phyloP scores from a whole-genome alignment of 2,329 filamentous ascomycete genomes.

The Acrocalymma vagum region DNA sequence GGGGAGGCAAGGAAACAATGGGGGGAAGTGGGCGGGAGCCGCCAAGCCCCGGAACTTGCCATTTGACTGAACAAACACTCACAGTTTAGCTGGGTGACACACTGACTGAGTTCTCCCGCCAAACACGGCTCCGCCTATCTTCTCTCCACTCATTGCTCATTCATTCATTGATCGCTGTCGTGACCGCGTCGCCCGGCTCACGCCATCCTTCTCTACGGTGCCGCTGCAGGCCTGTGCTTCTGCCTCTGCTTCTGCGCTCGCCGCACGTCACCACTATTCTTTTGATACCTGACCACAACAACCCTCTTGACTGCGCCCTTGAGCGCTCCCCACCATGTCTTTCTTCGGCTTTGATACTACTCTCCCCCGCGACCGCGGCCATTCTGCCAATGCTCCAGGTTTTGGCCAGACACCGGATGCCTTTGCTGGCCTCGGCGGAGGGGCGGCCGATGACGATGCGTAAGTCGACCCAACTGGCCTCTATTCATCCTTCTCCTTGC shows the following conservation, averaged over 20 bases:
- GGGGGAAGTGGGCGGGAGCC: too few relatives aligned
- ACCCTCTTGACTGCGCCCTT: conserved; percentile 6
- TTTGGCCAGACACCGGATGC: conserved; percentile 92
- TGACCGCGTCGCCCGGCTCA: conserved; percentile 6
- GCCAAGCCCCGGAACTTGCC: too few relatives aligned
- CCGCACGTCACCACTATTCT: conserved; percentile 27
- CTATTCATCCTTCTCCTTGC: too few relatives aligned
- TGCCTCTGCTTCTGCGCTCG: conserved; percentile 13
- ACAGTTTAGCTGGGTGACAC: too few relatives aligned
- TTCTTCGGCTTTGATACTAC: conserved; percentile 89
- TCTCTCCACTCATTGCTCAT: too few relatives aligned
- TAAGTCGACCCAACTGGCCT: conserved; percentile 54
- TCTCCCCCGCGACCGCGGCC: conserved; percentile 68
- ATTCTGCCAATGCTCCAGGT: conserved; percentile 75
- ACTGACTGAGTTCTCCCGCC: too few relatives aligned
- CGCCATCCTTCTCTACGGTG: too few relatives aligned
- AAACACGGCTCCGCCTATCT: too few relatives aligned
- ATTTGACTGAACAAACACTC: too few relatives aligned
- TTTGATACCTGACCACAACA: conserved; percentile 13
- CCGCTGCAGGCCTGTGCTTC: conserved; percentile 13
- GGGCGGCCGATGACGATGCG: conserved; percentile 66
- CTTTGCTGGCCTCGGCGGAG: conserved; percentile 80
- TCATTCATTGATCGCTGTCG: too few relatives aligned
- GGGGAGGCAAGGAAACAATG: too few relatives aligned
- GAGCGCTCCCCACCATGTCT: conserved; percentile 68